Evolutionary conservation across 257 asterid genomes (phyloP), one percentile per base, ranked within the genome.

Genomic region (Ilex aquifolium): DNA sequence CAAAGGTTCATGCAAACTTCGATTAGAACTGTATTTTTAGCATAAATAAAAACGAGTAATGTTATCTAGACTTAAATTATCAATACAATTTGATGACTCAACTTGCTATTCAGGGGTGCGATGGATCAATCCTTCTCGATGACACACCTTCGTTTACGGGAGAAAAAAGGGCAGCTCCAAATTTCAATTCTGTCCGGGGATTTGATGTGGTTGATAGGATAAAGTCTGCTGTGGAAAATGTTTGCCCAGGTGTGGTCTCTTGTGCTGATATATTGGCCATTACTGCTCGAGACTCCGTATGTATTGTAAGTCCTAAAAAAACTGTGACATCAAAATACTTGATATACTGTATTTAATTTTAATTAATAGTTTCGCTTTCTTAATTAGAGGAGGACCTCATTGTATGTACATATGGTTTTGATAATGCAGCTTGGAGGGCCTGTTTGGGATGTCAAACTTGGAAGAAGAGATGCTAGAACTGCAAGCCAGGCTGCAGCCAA

Each of bases 61-160:
- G 27, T 21, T 21, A 21, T 21, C 1, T 21, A 21, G 27, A 21
- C 27, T 21, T 21, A 21, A 21, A 21, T 21, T 21, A 21, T 21
- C 27, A 1, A 21, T 21, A 21, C 1, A 21, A 21, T 21, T 21
- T 21, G 27, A 21, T 21, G 27, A 21, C 27, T 21, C 27, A 21
- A 21, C 27, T 21, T 21, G 27, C 27, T 21, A 21, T 21, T 68
- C 65, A 91, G 98, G 98, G 98, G 5, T 91, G 98, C 56, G 96
- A 88, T 29, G 98, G 92, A 64, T 91, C 98, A 0, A 6, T 88
- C 66, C 91, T 91, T 44, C 90, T 91, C 0, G 98, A 91, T 63
- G 96, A 88, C 75, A 88, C 95, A 2, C 77, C 95, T 13, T 77
- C 95, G 0, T 80, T 81, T 75, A 81, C 76, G 0, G 96, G 96